phyloP scores from a whole-genome alignment of 352 stramenopile species.

The Pythium coloratum region DNA sequence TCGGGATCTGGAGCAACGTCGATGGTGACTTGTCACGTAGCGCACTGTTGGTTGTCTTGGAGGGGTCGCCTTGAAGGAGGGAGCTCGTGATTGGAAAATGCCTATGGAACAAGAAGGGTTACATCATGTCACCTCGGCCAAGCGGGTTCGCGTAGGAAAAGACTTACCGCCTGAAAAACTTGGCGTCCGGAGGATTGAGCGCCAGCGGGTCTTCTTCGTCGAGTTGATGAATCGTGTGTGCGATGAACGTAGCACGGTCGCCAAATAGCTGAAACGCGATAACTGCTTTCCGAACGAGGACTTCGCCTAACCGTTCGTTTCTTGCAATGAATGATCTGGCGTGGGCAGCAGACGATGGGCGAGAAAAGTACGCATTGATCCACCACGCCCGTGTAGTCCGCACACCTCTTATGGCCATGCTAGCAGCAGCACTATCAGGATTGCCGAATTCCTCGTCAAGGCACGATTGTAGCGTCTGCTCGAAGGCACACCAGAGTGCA shows the following conservation, averaged over 20 bases:
- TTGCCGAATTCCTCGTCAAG: constrained; percentile 12
- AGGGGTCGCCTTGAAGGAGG: not conserved
- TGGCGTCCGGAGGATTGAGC: constrained; percentile 25
- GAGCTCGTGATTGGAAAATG: not conserved
- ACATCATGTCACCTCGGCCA: too few relatives aligned
- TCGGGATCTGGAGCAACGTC: not conserved
- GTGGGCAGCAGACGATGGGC: constrained; percentile 35
- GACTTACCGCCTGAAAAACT: constrained; percentile 20
- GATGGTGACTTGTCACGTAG: not conserved
- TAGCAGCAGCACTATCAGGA: not conserved
- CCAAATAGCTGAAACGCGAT: constrained; percentile 46
- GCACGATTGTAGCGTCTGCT: constrained; percentile 39
- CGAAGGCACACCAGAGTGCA: constrained; percentile 57
- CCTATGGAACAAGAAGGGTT: not conserved
- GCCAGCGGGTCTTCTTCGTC: constrained; percentile 25
- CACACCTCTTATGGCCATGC: not conserved
- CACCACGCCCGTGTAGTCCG: constrained; percentile 42
- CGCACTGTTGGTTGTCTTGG: not conserved
- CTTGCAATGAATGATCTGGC: constrained; percentile 28
- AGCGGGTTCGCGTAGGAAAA: too few relatives aligned
- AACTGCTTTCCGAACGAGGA: constrained; percentile 47
- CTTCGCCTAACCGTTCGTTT: constrained; percentile 33
- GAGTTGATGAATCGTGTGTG: constrained; percentile 26
- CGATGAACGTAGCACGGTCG: constrained; percentile 25
- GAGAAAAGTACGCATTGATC: constrained; percentile 59